Base-by-base conservation (phyloP, 139 green algal genomes). In the Coelastrella sp. region DNA sequence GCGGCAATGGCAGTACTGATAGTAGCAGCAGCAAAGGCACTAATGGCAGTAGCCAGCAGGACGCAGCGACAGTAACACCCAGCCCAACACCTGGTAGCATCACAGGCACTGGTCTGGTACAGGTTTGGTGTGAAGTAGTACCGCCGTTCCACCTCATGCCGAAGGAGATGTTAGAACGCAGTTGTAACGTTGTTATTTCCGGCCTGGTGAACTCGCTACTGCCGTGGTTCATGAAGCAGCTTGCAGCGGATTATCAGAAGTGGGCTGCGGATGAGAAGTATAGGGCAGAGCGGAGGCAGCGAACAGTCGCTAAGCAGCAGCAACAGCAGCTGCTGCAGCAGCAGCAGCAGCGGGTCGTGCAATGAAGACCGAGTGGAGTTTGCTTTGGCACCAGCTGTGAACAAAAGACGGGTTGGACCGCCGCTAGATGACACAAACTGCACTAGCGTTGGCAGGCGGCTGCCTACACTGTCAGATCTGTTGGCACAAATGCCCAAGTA, bases 111-210 rank as follows among this genome's bases (percentile, higher is more conserved):
- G 59, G 64, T 2, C 20, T 54, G 19, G 75, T 95, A 19, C 58
- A 91, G 5, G 91, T 95, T 19, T 95, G 92, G 92, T 92, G 77
- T 61, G 93, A 96, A 61, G 86, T 97, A 13, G 88, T 96, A 0
- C 91, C 89, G 3, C 95, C 94, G 3, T 97, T 97, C 90, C 90
- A 95, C 65, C 88, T 96, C 71, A 95, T 98, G 91, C 95, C 96
- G 0, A 89, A 94, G 11, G 83, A 92, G 20, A 71, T 95, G 57
- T 83, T 98, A 80, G 85, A 96, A 80, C 87, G 23, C 73, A 94
- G 90, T 10, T 95, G 95, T 78, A 96, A 95, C 58, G 89, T 88
- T 6, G 94, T 97, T 75, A 85, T 97, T 68, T 56, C 23, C 0
- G 90, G 89, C 0, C 88, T 96, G 13, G 89, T 96, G 23, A 78